These are phyloP conservation scores for Yamadazyma conglobata DNA, from an alignment of 1,139 yeast species.

Conservation along the genomic window DNA sequence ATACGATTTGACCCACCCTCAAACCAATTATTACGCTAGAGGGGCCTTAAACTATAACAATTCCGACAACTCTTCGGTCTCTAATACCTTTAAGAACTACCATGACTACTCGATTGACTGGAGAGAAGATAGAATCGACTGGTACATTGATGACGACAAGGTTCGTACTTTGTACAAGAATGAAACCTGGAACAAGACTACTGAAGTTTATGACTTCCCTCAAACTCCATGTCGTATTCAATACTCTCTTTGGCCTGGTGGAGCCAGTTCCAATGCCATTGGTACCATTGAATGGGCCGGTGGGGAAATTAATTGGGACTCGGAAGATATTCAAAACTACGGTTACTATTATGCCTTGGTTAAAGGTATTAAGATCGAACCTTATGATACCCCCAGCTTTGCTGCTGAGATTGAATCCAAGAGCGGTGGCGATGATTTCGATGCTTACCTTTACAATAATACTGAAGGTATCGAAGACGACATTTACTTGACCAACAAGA, in stretches of 20 bases:
- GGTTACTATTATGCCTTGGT: slow-evolving; percentile 77
- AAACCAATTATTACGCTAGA: slow-evolving; percentile 75
- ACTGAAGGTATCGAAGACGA: slow-evolving; percentile 43
- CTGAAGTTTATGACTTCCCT: slow-evolving; percentile 64
- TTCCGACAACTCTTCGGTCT: slow-evolving; percentile 42
- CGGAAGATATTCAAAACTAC: slow-evolving; percentile 63
- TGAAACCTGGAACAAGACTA: slow-evolving; percentile 68
- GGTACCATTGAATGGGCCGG: slow-evolving; percentile 97
- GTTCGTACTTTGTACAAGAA: slow-evolving; percentile 65
- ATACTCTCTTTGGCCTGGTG: slow-evolving; percentile 93
- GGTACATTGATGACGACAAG: slow-evolving; percentile 70
- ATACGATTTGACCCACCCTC: slow-evolving; percentile 57
- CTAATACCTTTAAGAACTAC: slow-evolving; percentile 60
- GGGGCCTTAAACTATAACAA: slow-evolving; percentile 71
- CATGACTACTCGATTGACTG: slow-evolving; percentile 84
- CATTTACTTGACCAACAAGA: slow-evolving; percentile 57
- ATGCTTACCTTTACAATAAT: slow-evolving; percentile 56
- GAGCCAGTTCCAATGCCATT: slow-evolving; percentile 54
- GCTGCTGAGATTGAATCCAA: slow-evolving; percentile 19
- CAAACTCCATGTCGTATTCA: slow-evolving; percentile 89
- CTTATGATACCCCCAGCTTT: slow-evolving; percentile 67
- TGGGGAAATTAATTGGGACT: slow-evolving; percentile 80
- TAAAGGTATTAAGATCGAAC: slow-evolving; percentile 54
- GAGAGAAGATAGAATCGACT: slow-evolving; percentile 65
- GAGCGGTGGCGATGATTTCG: slow-evolving; percentile 26